Base-by-base conservation (phyloP, 108 stramenopile species). In the Skeletonema menzelii region DNA sequence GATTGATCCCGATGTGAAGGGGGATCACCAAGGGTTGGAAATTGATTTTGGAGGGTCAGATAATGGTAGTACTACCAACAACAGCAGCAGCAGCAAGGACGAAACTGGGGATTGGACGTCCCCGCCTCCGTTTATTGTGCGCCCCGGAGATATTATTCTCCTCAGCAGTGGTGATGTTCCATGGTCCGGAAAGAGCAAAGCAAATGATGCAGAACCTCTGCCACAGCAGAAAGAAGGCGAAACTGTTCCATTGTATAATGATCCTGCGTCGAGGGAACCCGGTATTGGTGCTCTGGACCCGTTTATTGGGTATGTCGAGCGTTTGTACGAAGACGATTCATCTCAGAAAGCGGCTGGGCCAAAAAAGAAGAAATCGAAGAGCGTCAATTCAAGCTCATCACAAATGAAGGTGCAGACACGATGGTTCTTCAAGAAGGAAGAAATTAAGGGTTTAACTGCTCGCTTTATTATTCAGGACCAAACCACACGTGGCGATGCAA, bases 291-390 rank as follows among this genome's bases (percentile, higher is more conserved):
- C 70, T 10, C 79, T 79, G 24, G 83, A 85, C 53, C 80, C 83
- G 0, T 87, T 83, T 73, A 35, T 91, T 24, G 89, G 86, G 27
- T 72, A 79, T 15, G 76, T 91, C 8, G 90, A 88, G 56, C 67
- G 85, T 19, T 77, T 91, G 59, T 91, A 88, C 87, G 76, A 87
- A 69, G 58, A 46, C 37, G 77, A 75, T 27, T 19, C 47, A 31
- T 28, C 63, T 10, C 73, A 59, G 35, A 69, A 73, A 47, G 75
- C 73, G 31, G 56, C 40, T 14, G 75, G 76, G 42, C 64, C 77
- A 26, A 67, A 71, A 72, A 80, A 78, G 49, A 82, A 67, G 34
- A 27, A 68, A 61, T 10, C 56, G 8, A 73, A 55, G 20, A 27
- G 15, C 35, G 19, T 11, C 1, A 63, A 56, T 27, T 40, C 76